Evolutionary conservation across 2,329 filamentous ascomycete species (phyloP), one percentile per base, ranked within the genome.

Genomic region (Raffaelea albimanens): DNA sequence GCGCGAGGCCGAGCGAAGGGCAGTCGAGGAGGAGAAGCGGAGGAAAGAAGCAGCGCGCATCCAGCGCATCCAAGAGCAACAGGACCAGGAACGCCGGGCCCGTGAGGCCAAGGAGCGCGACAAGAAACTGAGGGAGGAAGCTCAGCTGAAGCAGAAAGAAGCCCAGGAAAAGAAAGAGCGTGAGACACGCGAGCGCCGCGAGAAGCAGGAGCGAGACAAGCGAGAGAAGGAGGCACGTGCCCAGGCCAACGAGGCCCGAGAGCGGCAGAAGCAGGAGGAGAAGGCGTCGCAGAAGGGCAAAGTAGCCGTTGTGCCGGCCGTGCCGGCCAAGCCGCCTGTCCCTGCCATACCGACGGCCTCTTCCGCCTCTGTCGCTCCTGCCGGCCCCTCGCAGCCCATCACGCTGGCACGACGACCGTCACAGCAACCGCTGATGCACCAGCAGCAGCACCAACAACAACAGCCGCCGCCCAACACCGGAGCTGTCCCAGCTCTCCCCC

Each of bases 1-100:
- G 68, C 87, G 84, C 58, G 93, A 98, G 60, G 85, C 87, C 3
- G 87, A 94, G 64, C 88, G 83, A 63, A 94, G 87, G 64, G 85
- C 86, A 23, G 87, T 88, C 54, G 93, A 97, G 59, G 91, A 96
- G 58, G 90, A 95, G 57, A 83, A 83, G 45, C 70, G 83, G 49
- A 79, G 82, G 48, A 95, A 89, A 63, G 91, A 97, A 61, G 83
- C 84, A 4, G 91, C 97, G 58, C 86, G 85, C 59, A 78, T 83
- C 61, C 83, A 82, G 52, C 81, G 86, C 43, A 70, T 85, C 47
- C 83, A 88, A 59, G 89, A 96, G 60, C 88, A 94, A 62, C 82
- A 87, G 54, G 88, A 95, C 62, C 75, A 79, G 50, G 91, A 97
- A 63, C 83, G 87, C 49, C 95, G 90, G 64, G 78, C 80, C 44